Conservation (phyloP, 169 alveolate species). For the Eimeria tenella region DNA sequence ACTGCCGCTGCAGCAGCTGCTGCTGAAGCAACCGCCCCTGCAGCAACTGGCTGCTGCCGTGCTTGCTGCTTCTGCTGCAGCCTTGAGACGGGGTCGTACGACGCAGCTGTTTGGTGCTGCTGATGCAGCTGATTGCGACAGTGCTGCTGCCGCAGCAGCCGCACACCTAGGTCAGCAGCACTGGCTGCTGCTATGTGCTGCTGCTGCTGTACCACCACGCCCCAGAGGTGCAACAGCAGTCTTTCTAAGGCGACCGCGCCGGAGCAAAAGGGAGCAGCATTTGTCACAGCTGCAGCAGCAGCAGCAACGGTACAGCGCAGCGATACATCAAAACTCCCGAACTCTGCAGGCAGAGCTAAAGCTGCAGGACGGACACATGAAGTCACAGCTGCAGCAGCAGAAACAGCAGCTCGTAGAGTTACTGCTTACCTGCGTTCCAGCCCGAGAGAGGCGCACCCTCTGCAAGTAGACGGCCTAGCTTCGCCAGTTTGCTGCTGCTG, state of each 20-base stretch:
- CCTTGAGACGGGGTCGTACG: background rate
- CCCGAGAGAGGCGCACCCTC: slow-evolving; percentile 56
- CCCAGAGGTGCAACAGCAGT: slow-evolving; percentile 65
- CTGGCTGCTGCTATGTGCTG: background rate
- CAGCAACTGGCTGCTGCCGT: slow-evolving; percentile 37
- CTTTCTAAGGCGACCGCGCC: slow-evolving; percentile 54
- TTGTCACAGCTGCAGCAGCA: slow-evolving; percentile 60
- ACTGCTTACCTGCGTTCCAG: slow-evolving; percentile 26
- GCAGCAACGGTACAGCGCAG: background rate
- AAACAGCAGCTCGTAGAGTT: background rate
- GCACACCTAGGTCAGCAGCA: background rate
- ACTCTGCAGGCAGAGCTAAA: background rate
- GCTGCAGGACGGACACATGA: background rate
- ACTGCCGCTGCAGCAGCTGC: slow-evolving; percentile 13
- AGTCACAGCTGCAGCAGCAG: slow-evolving; percentile 28
- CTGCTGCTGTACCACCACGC: slow-evolving; percentile 59
- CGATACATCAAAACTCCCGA: background rate
- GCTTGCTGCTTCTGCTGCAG: slow-evolving; percentile 39
- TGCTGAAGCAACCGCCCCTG: slow-evolving; percentile 11
- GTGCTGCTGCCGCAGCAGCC: slow-evolving; percentile 25
- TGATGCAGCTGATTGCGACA: slow-evolving; percentile 14
- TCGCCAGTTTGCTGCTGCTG: slow-evolving; percentile 13
- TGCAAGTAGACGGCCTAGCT: slow-evolving; percentile 33
- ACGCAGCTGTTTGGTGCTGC: background rate
- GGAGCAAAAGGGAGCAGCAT: slow-evolving; percentile 33